Evolutionary conservation across 306 rosid genomes (phyloP), one percentile per base, ranked within the genome.

Genomic region (Trichosanthes cucumerina): DNA sequence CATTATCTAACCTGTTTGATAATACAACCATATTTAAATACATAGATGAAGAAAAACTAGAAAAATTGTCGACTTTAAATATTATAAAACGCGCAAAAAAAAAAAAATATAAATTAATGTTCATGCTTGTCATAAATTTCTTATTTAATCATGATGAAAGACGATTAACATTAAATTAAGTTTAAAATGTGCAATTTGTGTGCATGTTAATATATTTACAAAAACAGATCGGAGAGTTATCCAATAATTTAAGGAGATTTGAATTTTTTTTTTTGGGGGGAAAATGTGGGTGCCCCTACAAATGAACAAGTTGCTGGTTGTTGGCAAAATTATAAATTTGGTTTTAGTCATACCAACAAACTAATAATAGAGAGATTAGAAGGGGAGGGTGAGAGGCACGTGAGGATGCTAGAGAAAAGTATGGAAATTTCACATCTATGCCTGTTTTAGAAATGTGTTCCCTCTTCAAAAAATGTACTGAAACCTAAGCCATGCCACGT

Each of bases 361-460:
- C 49, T 58, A 59, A 44, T 36, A 78, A 46, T 46, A 18, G 73
- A 78, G 71, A 75, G 79, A 75, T 19, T 52, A 75, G 63, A 64
- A 39, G 39, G 53, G 59, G 77, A 47, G 77, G 15, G 23, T 28
- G 74, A 6, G 75, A 68, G 71, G 79, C 97, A 94, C 85, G 96
- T 88, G 94, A 79, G 84, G 24, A 38, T 93, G 96, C 87, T 89
- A 77, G 50, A 77, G 34, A 86, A 86, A 85, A 81, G 52, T 70
- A 77, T 47, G 86, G 84, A 85, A 58, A 82, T 83, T 82, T 79
- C 86, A 85, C 75, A 89, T 86, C 89, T 38, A 41, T 84, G 78
- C 82, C 72, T 80, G 77, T 80, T 82, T 68, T 78, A 59, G 85
- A 73, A 87, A 86, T 86, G 76, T 75, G 46, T 19, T 72, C 47